Evolutionary conservation across 2,329 filamentous ascomycete species (phyloP).

Genomic region (Penicillium freii): DNA sequence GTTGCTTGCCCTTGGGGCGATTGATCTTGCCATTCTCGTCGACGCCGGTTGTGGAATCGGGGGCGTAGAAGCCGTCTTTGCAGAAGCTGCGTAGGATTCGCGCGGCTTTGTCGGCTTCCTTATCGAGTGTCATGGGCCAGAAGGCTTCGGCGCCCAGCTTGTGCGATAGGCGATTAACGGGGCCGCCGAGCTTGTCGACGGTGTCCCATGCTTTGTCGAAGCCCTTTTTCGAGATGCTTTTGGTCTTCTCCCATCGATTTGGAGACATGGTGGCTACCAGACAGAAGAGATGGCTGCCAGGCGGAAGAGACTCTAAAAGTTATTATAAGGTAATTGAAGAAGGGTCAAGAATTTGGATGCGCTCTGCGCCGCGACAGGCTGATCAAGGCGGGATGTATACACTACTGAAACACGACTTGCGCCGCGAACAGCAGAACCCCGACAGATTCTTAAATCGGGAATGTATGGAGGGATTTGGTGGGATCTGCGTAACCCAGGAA

Average conservation of each 20-base stretch:
- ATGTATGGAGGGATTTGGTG: constrained; percentile 19
- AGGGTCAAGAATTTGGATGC: background rate
- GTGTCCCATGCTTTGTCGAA: constrained; percentile 71
- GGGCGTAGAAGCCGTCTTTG: constrained; percentile 69
- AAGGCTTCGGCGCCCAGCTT: constrained; percentile 79
- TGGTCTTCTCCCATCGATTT: constrained; percentile 57
- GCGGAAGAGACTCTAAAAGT: background rate
- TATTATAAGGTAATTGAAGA: background rate
- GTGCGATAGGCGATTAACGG: constrained; percentile 78
- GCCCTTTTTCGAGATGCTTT: constrained; percentile 57
- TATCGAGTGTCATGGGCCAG: constrained; percentile 81
- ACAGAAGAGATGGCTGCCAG: background rate
- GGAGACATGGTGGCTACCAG: constrained; percentile 40
- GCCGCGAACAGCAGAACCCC: constrained; percentile 20
- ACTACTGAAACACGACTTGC: constrained; percentile 10
- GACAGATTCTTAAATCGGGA: constrained; percentile 15
- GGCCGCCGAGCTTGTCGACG: constrained; percentile 67
- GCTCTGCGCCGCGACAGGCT: background rate
- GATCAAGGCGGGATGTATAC: constrained; percentile 12
- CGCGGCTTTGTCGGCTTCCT: constrained; percentile 88
- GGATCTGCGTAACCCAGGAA: constrained; percentile 17
- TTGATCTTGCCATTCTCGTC: constrained; percentile 48
- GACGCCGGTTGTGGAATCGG: constrained; percentile 51
- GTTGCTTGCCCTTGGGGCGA: constrained; percentile 60
- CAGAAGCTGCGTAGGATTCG: constrained; percentile 88